Evolutionary conservation across 179 eudicot genomes (phyloP), one percentile per base, ranked within the genome.

Genomic region (Gypsophila paniculata): DNA sequence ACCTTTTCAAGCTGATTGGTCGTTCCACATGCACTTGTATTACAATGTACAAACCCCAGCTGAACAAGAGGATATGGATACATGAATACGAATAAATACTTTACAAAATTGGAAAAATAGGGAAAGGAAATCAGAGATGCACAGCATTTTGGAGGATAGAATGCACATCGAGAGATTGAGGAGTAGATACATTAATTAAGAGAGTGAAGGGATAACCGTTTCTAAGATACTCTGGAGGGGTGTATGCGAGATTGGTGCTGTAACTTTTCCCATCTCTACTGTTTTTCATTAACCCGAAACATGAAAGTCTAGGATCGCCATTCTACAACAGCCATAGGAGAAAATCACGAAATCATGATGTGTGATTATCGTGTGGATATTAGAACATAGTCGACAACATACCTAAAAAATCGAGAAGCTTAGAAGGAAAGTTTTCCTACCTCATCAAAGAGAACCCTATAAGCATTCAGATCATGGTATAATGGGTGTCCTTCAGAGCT

Each of bases 181-280:
- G 6, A 26, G 19, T 32, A 29, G 61, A 34, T n/a, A 59, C 26
- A 61, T 60, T 5, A 70, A 64, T 21, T 9, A 73, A 54, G 59
- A 70, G 8, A 51, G 25, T 55, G 66, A 70, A 49, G 68, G 19
- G 22, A 53, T 0, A 23, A 91, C 97, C 97, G 77, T 89, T 89
- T 86, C 90, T 83, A 51, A 86, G 81, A 82, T 87, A 87, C 82
- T 91, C 97, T 4, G 95, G 97, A 72, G 95, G 94, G 54, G 94
- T 90, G 69, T 90, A 90, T 48, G 96, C 96, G 75, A 90, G 96
- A 81, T 90, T 89, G 65, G 96, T 90, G 90, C 96, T 90, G 75
- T 90, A 90, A 77, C 96, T 87, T 82, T 87, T 89, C 38, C 94
- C 96, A 74, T 91, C 96, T 78, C 90, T 87, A 76, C 95, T 89